Evolutionary conservation across 805 yeast species (phyloP).

Genomic region (Candida silvatica): DNA sequence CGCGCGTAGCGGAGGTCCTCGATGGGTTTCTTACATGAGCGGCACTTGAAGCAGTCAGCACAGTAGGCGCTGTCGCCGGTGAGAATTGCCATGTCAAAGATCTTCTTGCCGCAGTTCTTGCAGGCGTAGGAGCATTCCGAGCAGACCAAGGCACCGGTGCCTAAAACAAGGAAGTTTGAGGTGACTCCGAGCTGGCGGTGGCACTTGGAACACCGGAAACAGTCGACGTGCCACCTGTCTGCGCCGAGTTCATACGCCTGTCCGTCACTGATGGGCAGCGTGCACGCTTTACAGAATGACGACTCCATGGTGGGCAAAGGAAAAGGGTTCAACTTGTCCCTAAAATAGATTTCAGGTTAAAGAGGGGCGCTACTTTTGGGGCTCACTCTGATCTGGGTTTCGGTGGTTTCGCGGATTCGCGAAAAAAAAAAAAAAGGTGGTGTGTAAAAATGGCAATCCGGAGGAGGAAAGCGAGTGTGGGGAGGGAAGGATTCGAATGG

Average conservation of each 20-base stretch:
- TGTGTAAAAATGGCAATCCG: too few relatives aligned
- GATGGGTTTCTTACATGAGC: constrained; percentile 77
- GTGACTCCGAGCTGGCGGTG: constrained; percentile 70
- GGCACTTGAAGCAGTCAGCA: constrained; percentile 80
- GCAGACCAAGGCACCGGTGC: constrained; percentile 88
- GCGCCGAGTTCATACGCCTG: constrained; percentile 94
- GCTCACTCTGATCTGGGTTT: too few relatives aligned
- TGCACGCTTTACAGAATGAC: constrained; percentile 27
- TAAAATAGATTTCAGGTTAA: too few relatives aligned
- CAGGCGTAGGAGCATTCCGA: constrained; percentile 90
- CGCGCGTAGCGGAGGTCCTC: constrained; percentile 88
- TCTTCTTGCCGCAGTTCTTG: constrained; percentile 74
- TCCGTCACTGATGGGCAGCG: constrained; percentile 65
- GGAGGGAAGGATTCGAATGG: too few relatives aligned
- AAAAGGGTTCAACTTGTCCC: too few relatives aligned
- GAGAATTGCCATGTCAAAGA: constrained; percentile 86
- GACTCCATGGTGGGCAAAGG: background rate
- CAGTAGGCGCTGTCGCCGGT: constrained; percentile 96
- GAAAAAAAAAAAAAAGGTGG: too few relatives aligned
- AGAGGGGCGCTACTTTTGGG: too few relatives aligned
- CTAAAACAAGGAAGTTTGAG: constrained; percentile 83
- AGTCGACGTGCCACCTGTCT: constrained; percentile 91
- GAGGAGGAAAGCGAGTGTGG: too few relatives aligned
- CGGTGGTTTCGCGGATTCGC: too few relatives aligned
- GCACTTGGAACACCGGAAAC: constrained; percentile 88